phyloP scores from a whole-genome alignment of 208 protist species.

The Trypanosoma cruzi region DNA sequence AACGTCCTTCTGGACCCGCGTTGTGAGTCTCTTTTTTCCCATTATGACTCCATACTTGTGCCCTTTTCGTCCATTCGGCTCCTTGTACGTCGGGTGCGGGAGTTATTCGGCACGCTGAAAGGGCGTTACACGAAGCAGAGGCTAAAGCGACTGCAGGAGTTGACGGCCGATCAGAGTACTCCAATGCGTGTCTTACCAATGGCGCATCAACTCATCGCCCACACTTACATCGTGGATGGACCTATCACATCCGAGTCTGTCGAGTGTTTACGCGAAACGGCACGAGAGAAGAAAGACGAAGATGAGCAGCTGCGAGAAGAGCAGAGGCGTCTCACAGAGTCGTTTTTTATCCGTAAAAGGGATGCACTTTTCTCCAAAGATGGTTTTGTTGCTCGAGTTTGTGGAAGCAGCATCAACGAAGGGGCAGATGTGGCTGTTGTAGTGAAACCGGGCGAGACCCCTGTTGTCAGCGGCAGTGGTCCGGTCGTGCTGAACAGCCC shows the following conservation, averaged over 20 bases:
- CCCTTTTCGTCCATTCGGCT: slow-evolving; percentile 73
- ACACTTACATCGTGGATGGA: slow-evolving; percentile 69
- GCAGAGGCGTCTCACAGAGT: background rate
- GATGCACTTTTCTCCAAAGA: background rate
- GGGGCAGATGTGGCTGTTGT: background rate
- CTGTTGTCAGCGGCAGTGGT: background rate
- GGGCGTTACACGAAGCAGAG: slow-evolving; percentile 59
- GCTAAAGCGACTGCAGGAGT: slow-evolving; percentile 45
- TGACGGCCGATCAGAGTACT: slow-evolving; percentile 33
- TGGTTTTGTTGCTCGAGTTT: background rate
- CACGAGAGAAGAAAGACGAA: slow-evolving; percentile 3
- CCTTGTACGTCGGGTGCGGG: slow-evolving; percentile 62
- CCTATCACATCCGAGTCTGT: slow-evolving; percentile 51
- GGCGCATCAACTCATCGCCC: slow-evolving; percentile 76
- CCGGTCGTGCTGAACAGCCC: slow-evolving; percentile 31
- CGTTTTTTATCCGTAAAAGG: slow-evolving; percentile 25
- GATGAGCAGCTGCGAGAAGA: slow-evolving; percentile 7
- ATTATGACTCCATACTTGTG: slow-evolving; percentile 89
- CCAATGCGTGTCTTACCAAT: slow-evolving; percentile 78
- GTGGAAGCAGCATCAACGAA: background rate
- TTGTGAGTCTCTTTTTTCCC: slow-evolving; percentile 73
- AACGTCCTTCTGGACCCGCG: slow-evolving; percentile 79
- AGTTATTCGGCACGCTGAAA: slow-evolving; percentile 43
- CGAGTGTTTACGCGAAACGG: slow-evolving; percentile 48
- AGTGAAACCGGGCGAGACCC: background rate